Evolutionary conservation across 306 rosid species (phyloP), one percentile per base, ranked within the genome.

Genomic region (Corylus americana): DNA sequence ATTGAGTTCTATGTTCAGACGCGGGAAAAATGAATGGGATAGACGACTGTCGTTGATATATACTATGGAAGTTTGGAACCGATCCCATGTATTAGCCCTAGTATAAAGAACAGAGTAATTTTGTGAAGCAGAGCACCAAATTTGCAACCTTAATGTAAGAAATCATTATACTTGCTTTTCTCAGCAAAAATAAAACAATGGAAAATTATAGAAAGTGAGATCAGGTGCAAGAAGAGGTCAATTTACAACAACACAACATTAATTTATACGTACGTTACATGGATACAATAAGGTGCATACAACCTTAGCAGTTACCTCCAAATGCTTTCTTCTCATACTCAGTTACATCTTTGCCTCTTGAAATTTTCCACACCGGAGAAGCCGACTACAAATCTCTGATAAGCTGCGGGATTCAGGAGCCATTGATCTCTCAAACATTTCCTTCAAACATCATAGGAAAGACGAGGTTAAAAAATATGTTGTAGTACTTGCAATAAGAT

Each of bases 351-450:
- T 81, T 53, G 87, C 94, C 75, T 79, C 35, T 37, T 82, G 51
- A 57, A 42, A 81, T 77, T 72, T 94, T 48, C 94, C 90, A 31
- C 83, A 73, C 64, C n/a, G 77, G 55, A 62, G 16, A 66, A 94
- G 97, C 82, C 89, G 97, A 71, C 10, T 29, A 61, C 63, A 88
- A 44, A 91, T 82, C 81, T 87, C 94, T 81, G 55, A 85, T 29
- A 92, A 82, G 48, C 75, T 78, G 57, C 70, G 69, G 10, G 84
- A 81, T 85, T 87, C 89, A 63, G 87, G 97, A 74, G 76, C 82
- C 70, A 85, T 63, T 48, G 48, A 77, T 81, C 92, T 91, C 69
- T 80, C 80, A 75, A 85, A 55, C 97, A 92, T 90, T 83, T 91
- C 97, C 79, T 79, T 81, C 88, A 29, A 29, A 29, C 31, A 2